These are phyloP conservation scores for Roridomyces roridus DNA, from an alignment of 768 basidiomycete genomes.

Conservation along the genomic window DNA sequence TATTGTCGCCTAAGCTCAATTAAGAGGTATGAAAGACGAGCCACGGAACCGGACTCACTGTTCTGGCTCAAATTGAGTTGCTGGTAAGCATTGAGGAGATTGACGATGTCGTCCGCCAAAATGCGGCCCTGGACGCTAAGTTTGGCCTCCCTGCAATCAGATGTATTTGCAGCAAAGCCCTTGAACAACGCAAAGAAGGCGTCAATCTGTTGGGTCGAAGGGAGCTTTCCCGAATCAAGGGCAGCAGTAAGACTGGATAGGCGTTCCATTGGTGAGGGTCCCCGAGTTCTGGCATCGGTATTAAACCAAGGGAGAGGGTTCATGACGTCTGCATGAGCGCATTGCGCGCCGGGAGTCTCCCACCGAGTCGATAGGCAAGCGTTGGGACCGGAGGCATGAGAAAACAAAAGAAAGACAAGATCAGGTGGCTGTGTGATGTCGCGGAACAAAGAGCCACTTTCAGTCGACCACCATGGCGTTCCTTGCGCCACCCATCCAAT, in stretches of 20 bases:
- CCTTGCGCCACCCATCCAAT: too few relatives aligned
- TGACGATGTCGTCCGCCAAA: conserved; percentile 42
- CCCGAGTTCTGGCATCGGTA: too few relatives aligned
- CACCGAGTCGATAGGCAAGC: too few relatives aligned
- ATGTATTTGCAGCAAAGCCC: conserved; percentile 34
- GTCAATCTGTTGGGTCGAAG: conserved; percentile 48
- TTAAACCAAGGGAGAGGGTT: too few relatives aligned
- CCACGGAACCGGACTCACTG: conserved; percentile 28
- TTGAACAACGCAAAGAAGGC: conserved; percentile 45
- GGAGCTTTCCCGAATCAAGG: conserved; percentile 57
- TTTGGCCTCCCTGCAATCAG: too few relatives aligned
- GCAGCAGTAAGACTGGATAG: conserved; percentile 51
- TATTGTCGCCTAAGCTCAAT: conserved; percentile 43
- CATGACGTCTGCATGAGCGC: too few relatives aligned
- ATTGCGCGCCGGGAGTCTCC: too few relatives aligned
- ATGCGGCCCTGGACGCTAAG: conserved; percentile 46
- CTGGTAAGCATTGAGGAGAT: conserved; percentile 51
- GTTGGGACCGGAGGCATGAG: too few relatives aligned
- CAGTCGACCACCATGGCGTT: too few relatives aligned
- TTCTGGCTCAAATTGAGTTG: conserved; percentile 49
- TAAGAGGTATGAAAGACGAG: not conserved
- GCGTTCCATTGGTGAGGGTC: conserved; percentile 45
- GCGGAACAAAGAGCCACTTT: too few relatives aligned
- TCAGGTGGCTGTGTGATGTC: too few relatives aligned
- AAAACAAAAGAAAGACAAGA: too few relatives aligned